Evolutionary conservation across 2,329 filamentous ascomycete genomes (phyloP).

Genomic region (Neofusicoccum ribis): DNA sequence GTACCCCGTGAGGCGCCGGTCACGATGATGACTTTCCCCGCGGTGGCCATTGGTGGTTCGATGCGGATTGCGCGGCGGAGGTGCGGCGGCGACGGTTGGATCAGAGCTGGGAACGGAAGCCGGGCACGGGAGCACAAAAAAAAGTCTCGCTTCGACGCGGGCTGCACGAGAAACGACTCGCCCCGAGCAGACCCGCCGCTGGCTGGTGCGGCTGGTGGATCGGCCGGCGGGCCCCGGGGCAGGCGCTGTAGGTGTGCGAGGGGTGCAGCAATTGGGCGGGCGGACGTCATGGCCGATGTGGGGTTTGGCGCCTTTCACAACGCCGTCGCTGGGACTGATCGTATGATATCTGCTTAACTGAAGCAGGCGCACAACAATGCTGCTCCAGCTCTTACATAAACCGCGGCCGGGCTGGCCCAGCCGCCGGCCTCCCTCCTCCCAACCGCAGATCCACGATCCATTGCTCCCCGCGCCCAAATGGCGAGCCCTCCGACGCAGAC

Average conservation of each 20-base stretch:
- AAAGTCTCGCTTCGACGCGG: background rate
- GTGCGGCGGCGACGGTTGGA: constrained; percentile 38
- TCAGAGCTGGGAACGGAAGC: constrained; percentile 45
- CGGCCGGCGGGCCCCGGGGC: background rate
- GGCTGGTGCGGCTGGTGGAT: constrained; percentile 7
- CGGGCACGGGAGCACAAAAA: background rate
- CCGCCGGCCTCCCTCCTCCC: background rate
- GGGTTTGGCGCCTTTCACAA: constrained; percentile 18
- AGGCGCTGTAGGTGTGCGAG: background rate
- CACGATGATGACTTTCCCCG: constrained; percentile 57
- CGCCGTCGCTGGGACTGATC: constrained; percentile 18
- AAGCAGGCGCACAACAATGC: constrained; percentile 16
- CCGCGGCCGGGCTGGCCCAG: background rate
- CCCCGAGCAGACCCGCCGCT: constrained; percentile 6
- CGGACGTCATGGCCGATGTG: constrained; percentile 21
- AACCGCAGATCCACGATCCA: background rate
- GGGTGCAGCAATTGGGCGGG: constrained; percentile 8
- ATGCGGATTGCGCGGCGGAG: constrained; percentile 38
- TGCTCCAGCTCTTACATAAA: constrained; percentile 6
- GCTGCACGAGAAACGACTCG: background rate
- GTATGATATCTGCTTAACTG: constrained; percentile 15
- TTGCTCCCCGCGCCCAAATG: background rate
- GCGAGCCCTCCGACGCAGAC: constrained; percentile 23
- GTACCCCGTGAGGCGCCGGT: constrained; percentile 65
- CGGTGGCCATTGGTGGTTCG: constrained; percentile 55